Percentiles rank a stretch among this genome's conserved stretches.
phyloP scores from a whole-genome alignment of 1,284 basidiomycete species.

The Rhodotorula sp. region DNA sequence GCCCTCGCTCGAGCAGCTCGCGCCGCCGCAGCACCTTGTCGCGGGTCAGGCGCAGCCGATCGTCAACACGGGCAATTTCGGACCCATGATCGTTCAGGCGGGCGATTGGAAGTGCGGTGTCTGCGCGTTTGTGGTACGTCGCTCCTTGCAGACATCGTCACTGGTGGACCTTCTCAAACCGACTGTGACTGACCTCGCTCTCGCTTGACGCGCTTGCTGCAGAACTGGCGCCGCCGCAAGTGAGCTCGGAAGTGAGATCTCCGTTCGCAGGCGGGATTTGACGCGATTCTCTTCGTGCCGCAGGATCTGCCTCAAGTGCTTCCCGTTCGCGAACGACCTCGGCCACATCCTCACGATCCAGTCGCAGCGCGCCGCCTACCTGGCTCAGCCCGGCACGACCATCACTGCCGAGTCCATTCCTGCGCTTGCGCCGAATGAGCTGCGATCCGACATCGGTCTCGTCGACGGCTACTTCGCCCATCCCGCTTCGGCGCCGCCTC shows the following conservation, averaged over 20 bases:
- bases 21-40: conserved; percentile 13
- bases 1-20: conserved; percentile 28
- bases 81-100: conserved; percentile 49
- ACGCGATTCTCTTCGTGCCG: too few species aligned
- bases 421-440: not conserved
- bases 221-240: conserved; percentile 48
- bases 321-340: conserved; percentile 34
- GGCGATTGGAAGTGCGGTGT: conserved; percentile 50
- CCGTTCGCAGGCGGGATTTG: too few species aligned
- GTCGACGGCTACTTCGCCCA: not conserved
- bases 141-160: not conserved
- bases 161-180: not conserved
- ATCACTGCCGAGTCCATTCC: not conserved
- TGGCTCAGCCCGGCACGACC: conserved; percentile 6
- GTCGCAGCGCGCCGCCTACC: conserved; percentile 22
- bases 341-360: conserved; percentile 37
- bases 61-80: conserved; percentile 47
- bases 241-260: not conserved
- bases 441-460: not conserved
- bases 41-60: conserved; percentile 19
- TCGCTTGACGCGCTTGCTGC: not conserved
- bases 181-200: too few species aligned
- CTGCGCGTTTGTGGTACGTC: conserved; percentile 47
- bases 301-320: conserved; percentile 4
- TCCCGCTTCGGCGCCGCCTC: not conserved